Evolutionary conservation across 2,329 filamentous ascomycete genomes (phyloP).

Genomic region (Fusarium irregulare): DNA sequence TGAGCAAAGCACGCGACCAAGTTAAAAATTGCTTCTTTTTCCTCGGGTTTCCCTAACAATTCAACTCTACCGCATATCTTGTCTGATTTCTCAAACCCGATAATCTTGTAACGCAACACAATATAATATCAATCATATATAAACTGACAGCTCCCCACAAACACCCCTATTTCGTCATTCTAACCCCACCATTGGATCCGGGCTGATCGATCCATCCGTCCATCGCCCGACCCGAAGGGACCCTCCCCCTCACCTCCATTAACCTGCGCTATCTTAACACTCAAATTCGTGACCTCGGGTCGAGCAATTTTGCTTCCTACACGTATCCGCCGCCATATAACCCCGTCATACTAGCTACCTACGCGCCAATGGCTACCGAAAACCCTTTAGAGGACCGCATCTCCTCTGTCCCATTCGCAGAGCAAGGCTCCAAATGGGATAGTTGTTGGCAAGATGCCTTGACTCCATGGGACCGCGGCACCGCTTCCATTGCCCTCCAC

Average conservation of each 20-base stretch:
- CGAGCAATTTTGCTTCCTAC: conserved; percentile 3
- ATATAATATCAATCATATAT: not conserved
- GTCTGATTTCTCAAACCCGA: not conserved
- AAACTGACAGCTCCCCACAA: conserved; percentile 11
- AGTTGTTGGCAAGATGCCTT: conserved; percentile 58
- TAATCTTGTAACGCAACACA: not conserved
- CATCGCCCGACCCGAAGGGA: conserved; percentile 29
- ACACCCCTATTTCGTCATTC: conserved; percentile 38
- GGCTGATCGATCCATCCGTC: conserved; percentile 35
- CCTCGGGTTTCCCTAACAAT: not conserved
- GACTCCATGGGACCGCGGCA: conserved; percentile 68
- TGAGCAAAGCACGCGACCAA: conserved; percentile 35
- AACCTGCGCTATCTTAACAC: conserved; percentile 23
- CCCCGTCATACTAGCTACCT: not conserved
- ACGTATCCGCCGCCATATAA: not conserved
- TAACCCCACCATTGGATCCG: conserved; percentile 33
- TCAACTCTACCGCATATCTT: not conserved
- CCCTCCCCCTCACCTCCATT: conserved; percentile 33
- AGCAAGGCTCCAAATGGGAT: conserved; percentile 59
- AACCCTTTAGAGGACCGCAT: conserved; percentile 52
- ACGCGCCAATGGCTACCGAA: conserved; percentile 38
- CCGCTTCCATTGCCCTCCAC: conserved; percentile 63
- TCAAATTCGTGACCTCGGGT: conserved; percentile 2
- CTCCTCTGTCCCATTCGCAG: conserved; percentile 46
- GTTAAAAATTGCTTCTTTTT: not conserved